phyloP scores from a whole-genome alignment of 129 eudicot species.

The Heracleum sosnowskyi region DNA sequence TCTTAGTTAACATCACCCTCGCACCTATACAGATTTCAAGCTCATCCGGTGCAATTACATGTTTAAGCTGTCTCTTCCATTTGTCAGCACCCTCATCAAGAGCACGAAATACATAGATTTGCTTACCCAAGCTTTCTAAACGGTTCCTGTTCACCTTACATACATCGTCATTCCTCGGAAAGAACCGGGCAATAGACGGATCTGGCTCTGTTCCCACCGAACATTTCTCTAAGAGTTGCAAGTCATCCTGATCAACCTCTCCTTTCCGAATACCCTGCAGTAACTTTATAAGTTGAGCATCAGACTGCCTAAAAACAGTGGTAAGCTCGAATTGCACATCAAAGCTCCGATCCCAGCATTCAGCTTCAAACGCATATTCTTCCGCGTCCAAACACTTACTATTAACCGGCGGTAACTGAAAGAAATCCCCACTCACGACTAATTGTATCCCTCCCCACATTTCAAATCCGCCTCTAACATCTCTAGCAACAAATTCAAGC shows the following conservation, averaged over 20 bases:
- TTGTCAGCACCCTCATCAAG: constrained; percentile 27
- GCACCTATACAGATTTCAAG: constrained; percentile 43
- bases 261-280: constrained; percentile 48
- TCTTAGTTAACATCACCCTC: constrained; percentile 38
- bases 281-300: constrained; percentile 24
- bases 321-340: constrained; percentile 36
- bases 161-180: constrained; percentile 16
- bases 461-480: neutral
- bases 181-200: constrained; percentile 7
- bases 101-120: constrained; percentile 9
- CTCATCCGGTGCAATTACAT: constrained; percentile 28
- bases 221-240: constrained; percentile 26
- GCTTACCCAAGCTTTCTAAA: neutral
- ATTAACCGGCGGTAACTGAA: constrained; percentile 40
- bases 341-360: constrained; percentile 42
- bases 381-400: neutral
- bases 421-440: constrained; percentile 47
- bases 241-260: constrained; percentile 20
- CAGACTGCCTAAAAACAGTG: constrained; percentile 40
- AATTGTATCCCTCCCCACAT: constrained; percentile 48
- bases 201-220: constrained; percentile 21
- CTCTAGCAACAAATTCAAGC: constrained; percentile 31
- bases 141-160: constrained; percentile 9
- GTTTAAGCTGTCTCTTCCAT: constrained; percentile 32
- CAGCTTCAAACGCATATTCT: constrained; percentile 48